phyloP scores from a whole-genome alignment of 305 asterid genomes.

The Coffea humblotiana region DNA sequence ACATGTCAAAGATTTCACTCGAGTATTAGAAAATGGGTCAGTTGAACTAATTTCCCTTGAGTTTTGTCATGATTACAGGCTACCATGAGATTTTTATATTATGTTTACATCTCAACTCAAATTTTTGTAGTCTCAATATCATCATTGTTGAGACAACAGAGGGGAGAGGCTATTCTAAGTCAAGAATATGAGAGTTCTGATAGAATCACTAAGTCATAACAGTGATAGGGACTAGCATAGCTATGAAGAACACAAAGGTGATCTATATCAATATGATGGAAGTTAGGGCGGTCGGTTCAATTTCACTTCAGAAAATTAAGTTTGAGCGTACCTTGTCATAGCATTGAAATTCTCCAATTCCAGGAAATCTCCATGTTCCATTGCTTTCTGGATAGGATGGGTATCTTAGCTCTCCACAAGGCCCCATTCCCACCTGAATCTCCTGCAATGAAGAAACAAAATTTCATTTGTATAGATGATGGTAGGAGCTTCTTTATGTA shows the following conservation, averaged over 20 bases:
- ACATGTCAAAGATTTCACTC: not conserved
- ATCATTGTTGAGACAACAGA: not conserved
- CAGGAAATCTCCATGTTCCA: slow-evolving; percentile 93
- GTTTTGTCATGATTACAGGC: not conserved
- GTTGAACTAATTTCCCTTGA: not conserved
- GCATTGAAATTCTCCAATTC: slow-evolving; percentile 96
- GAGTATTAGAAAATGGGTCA: not conserved
- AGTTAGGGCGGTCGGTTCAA: not conserved
- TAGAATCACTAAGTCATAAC: not conserved
- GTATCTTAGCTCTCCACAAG: slow-evolving; percentile 96
- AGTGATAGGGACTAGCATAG: not conserved
- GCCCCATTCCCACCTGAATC: slow-evolving; percentile 96
- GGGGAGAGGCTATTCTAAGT: not conserved
- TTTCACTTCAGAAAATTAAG: not conserved
- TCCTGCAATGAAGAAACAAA: slow-evolving; percentile 52
- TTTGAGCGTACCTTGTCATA: slow-evolving; percentile 71
- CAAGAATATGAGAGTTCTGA: not conserved
- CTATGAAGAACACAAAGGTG: not conserved
- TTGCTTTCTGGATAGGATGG: slow-evolving; percentile 96
- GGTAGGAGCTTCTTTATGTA: slow-evolving; percentile 4
- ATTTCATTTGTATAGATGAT: slow-evolving; percentile 18
- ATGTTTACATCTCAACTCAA: not conserved
- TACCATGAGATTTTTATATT: not conserved
- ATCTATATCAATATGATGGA: not conserved
- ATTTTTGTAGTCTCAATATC: not conserved